These are phyloP conservation scores for Ambrosia artemisiifolia DNA, from an alignment of 129 eudicot species.

Conservation along the genomic window DNA sequence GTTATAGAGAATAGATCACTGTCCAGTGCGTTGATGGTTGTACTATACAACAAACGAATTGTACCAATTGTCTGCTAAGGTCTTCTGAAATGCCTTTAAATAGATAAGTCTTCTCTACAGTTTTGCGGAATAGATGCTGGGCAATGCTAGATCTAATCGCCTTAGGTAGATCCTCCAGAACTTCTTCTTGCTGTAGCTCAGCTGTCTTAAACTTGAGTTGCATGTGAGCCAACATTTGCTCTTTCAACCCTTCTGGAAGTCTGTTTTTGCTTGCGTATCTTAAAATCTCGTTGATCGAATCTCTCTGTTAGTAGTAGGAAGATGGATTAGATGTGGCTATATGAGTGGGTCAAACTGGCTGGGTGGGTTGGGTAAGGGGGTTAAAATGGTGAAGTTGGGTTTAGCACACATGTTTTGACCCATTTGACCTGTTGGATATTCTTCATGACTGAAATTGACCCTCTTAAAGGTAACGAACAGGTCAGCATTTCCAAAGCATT, in stretches of 20 bases:
- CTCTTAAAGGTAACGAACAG: not conserved
- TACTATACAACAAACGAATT: not conserved
- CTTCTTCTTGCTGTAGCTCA: conserved; percentile 86
- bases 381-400: not conserved
- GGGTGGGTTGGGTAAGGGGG: not conserved
- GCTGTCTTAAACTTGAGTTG: conserved; percentile 82
- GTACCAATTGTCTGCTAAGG: conserved; percentile 71
- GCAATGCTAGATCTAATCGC: conserved; percentile 84
- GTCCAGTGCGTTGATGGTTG: not conserved
- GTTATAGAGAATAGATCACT: conserved; percentile 2
- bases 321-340: not conserved
- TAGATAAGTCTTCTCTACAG: conserved; percentile 61
- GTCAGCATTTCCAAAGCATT: not conserved
- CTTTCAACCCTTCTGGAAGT: conserved; percentile 72
- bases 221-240: conserved; percentile 81
- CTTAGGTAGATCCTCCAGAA: conserved; percentile 66
- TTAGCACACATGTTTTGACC: not conserved
- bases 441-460: not conserved
- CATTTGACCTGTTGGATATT: not conserved
- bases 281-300: conserved; percentile 64
- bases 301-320: conserved; percentile 44
- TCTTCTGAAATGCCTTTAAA: conserved; percentile 75
- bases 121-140: conserved; percentile 63
- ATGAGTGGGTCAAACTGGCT: not conserved
- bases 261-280: conserved; percentile 71